These are phyloP conservation scores for Fusarium sambucinum DNA, from an alignment of 2,329 filamentous ascomycete species.

Conservation along the genomic window DNA sequence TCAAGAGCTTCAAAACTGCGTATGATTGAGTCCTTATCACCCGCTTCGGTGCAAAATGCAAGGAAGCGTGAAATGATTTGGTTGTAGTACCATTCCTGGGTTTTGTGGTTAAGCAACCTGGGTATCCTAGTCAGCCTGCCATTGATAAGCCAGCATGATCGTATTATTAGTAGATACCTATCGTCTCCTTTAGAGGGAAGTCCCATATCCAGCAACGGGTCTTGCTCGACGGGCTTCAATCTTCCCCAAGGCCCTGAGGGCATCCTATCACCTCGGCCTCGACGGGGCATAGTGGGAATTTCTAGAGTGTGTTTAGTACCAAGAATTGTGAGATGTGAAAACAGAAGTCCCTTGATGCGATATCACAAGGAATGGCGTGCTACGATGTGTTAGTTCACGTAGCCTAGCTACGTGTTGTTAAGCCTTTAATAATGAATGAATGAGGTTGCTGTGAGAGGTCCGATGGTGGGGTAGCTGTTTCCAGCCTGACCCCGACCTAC, in stretches of 20 bases:
- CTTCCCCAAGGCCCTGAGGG: slow-evolving; percentile 73
- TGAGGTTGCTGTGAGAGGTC: slow-evolving; percentile 25
- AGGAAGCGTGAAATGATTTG: slow-evolving; percentile 91
- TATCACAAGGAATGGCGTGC: neutral
- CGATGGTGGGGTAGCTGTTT: slow-evolving; percentile 33
- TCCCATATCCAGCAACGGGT: slow-evolving; percentile 84
- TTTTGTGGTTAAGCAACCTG: slow-evolving; percentile 79
- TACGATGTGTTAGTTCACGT: neutral
- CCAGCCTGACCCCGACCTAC: slow-evolving; percentile 18
- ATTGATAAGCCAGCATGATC: neutral
- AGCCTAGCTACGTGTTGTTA: neutral
- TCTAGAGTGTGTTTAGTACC: neutral
- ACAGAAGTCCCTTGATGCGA: neutral
- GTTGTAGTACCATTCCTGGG: slow-evolving; percentile 87
- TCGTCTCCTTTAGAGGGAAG: slow-evolving; percentile 92
- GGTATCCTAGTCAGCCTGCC: slow-evolving; percentile 16
- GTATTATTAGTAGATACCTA: slow-evolving; percentile 66
- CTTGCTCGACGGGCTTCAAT: slow-evolving; percentile 78
- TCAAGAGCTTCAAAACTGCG: slow-evolving; percentile 77
- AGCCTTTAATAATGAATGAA: slow-evolving; percentile 16
- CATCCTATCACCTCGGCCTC: slow-evolving; percentile 51
- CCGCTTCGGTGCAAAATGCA: slow-evolving; percentile 83
- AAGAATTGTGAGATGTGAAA: neutral
- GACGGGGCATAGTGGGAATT: slow-evolving; percentile 45
- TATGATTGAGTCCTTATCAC: slow-evolving; percentile 78